Evolutionary conservation across 2,329 filamentous ascomycete species (phyloP).

Genomic region (Alternaria dauci): DNA sequence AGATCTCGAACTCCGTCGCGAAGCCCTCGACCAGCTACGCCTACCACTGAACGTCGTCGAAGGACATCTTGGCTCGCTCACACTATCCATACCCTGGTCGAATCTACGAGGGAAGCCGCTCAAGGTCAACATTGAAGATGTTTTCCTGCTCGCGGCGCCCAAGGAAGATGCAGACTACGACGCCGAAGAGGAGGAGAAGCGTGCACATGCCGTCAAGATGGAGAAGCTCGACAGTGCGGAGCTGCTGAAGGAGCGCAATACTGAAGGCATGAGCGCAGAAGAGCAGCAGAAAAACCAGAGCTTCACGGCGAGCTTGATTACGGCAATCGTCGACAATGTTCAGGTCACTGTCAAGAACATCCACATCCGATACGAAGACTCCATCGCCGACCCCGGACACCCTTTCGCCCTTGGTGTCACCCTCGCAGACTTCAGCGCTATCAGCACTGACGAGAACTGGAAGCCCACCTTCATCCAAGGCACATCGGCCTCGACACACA

Average conservation of each 20-base stretch:
- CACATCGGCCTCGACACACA: slow-evolving; percentile 83
- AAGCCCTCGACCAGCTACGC: slow-evolving; percentile 96
- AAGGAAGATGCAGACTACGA: slow-evolving; percentile 96
- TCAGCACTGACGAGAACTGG: slow-evolving; percentile 96
- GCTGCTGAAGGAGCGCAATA: slow-evolving; percentile 87
- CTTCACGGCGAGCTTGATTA: slow-evolving; percentile 93
- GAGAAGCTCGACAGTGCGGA: slow-evolving; percentile 98
- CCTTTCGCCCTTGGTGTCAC: slow-evolving; percentile 94
- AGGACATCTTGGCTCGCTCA: slow-evolving; percentile 91
- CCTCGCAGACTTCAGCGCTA: slow-evolving; percentile 93
- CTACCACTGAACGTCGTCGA: slow-evolving; percentile 96
- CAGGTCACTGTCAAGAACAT: slow-evolving; percentile 99
- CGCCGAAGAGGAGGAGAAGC: slow-evolving; percentile 86
- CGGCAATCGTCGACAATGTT: slow-evolving; percentile 97
- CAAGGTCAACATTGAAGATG: slow-evolving; percentile 94
- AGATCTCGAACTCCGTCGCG: slow-evolving; percentile 88
- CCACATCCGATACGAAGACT: slow-evolving; percentile 97
- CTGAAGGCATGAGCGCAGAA: slow-evolving; percentile 92
- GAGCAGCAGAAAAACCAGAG: slow-evolving; percentile 98
- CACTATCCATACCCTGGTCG: slow-evolving; percentile 94
- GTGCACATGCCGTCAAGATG: slow-evolving; percentile 94
- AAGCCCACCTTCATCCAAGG: slow-evolving; percentile 95
- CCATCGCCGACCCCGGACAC: slow-evolving; percentile 91
- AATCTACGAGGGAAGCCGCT: slow-evolving; percentile 95
- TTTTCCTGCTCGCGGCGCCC: slow-evolving; percentile 92